A percentile compares a stretch with the other conserved stretches of the same genome.
Evolutionary conservation across 2,329 filamentous ascomycete species (phyloP).

Genomic region (Cryphonectria radicalis): DNA sequence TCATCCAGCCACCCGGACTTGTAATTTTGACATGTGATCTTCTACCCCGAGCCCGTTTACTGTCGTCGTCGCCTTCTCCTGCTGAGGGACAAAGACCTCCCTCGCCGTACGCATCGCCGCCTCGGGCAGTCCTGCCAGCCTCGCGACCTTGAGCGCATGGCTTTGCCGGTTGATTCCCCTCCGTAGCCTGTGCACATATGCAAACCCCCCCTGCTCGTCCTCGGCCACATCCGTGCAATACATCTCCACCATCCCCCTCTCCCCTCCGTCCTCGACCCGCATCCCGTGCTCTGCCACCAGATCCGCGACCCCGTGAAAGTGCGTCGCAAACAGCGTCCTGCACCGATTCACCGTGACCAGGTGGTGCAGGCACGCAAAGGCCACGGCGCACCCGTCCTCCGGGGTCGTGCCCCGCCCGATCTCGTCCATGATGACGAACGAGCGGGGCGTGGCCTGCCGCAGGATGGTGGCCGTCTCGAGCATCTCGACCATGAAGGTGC

Average conservation of each 20-base stretch:
- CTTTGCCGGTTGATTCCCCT: constrained; percentile 83
- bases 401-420: constrained; percentile 93
- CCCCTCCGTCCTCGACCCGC: constrained; percentile 38
- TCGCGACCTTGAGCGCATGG: constrained; percentile 94
- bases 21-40: not conserved
- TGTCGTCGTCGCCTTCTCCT: constrained; percentile 8
- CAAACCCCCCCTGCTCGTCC: constrained; percentile 70
- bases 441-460: constrained; percentile 78
- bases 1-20: constrained; percentile 8
- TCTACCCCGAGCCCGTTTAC: not conserved
- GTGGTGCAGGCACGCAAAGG: constrained; percentile 86
- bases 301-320: constrained; percentile 86
- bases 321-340: constrained; percentile 88
- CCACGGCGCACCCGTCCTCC: constrained; percentile 87
- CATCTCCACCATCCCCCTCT: constrained; percentile 59
- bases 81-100: constrained; percentile 51
- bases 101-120: constrained; percentile 71
- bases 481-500: constrained; percentile 99
- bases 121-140: constrained; percentile 79
- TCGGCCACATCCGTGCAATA: constrained; percentile 93
- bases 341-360: constrained; percentile 77
- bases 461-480: constrained; percentile 92
- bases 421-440: constrained; percentile 98
- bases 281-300: constrained; percentile 64
- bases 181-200: constrained; percentile 82